phyloP scores from a whole-genome alignment of 208 protist genomes.

The Leishmania tropica region DNA sequence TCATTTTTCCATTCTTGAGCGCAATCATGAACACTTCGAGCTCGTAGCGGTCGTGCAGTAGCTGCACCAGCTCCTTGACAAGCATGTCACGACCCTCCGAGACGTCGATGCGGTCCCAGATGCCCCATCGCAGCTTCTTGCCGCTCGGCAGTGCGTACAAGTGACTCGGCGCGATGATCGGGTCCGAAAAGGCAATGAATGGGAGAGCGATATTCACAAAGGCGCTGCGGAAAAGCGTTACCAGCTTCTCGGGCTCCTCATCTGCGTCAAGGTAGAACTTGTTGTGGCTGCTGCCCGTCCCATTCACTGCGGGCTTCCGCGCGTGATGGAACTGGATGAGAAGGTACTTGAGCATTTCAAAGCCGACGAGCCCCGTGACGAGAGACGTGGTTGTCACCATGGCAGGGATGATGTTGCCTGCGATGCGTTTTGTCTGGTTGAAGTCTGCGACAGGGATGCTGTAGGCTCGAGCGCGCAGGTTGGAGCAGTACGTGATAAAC shows the following conservation, averaged over 20 bases:
- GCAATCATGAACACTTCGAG: conserved; percentile 95
- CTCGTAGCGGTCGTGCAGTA: conserved; percentile 89
- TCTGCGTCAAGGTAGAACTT: conserved; percentile 26
- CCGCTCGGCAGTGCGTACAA: conserved; percentile 63
- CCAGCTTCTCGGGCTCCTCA: conserved; percentile 50
- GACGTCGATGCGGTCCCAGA: conserved; percentile 98
- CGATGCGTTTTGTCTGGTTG: conserved; percentile 88
- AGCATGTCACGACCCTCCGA: conserved; percentile 94
- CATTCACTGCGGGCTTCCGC: conserved; percentile 1
- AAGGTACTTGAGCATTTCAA: conserved; percentile 98
- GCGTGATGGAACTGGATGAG: conserved; percentile 54
- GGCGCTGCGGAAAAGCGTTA: conserved; percentile 91
- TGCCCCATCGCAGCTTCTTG: conserved; percentile 77
- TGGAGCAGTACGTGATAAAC: conserved; percentile 93
- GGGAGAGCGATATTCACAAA: conserved; percentile 99
- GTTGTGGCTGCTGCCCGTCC: background rate
- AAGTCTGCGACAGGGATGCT: conserved; percentile 87
- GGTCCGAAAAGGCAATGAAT: conserved; percentile 96
- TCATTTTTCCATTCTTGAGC: conserved; percentile 81
- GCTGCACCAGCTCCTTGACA: conserved; percentile 90
- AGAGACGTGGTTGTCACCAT: conserved; percentile 99
- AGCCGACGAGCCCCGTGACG: conserved; percentile 97
- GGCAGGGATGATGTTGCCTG: conserved; percentile 99
- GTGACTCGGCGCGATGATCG: conserved; percentile 65
- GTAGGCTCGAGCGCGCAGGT: conserved; percentile 94